phyloP scores from a whole-genome alignment of 2,329 filamentous ascomycete species.

The Botrytis porri region DNA sequence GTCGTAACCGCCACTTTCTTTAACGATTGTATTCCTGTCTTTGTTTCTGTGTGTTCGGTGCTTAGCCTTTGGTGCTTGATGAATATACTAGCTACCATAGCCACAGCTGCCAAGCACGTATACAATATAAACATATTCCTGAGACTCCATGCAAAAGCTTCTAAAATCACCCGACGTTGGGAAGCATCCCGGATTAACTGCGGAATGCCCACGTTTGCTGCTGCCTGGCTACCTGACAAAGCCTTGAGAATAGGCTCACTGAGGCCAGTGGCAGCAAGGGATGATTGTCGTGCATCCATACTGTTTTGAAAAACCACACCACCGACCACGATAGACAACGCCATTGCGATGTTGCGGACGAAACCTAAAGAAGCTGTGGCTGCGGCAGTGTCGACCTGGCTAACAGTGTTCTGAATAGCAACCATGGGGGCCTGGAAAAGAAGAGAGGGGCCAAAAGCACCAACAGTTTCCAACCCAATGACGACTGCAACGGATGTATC shows the following conservation, averaged over 20 bases:
- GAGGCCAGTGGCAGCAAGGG: slow-evolving; percentile 19
- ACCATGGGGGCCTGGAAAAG: slow-evolving; percentile 55
- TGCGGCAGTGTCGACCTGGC: slow-evolving; percentile 41
- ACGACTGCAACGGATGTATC: slow-evolving; percentile 42
- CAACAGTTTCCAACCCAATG: slow-evolving; percentile 48
- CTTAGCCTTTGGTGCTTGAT: slow-evolving; percentile 44
- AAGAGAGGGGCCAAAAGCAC: slow-evolving; percentile 50
- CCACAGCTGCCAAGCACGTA: slow-evolving; percentile 24
- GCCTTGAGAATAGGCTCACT: slow-evolving; percentile 39
- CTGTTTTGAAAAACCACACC: slow-evolving; percentile 46
- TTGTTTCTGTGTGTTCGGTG: slow-evolving; percentile 51
- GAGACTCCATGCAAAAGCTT: slow-evolving; percentile 28
- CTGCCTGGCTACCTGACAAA: slow-evolving; percentile 26
- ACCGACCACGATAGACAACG: slow-evolving; percentile 47
- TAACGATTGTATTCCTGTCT: slow-evolving; percentile 41
- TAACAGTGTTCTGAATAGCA: slow-evolving; percentile 52
- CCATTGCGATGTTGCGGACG: slow-evolving; percentile 42
- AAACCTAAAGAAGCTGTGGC: slow-evolving; percentile 53
- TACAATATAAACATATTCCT: slow-evolving; percentile 33
- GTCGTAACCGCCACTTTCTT: not conserved
- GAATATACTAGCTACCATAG: slow-evolving; percentile 44
- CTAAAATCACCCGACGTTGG: slow-evolving; percentile 23
- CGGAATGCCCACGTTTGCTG: slow-evolving; percentile 40
- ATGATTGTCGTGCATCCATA: slow-evolving; percentile 39
- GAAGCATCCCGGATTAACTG: slow-evolving; percentile 36